A percentile compares a stretch with the other conserved stretches of the same genome.
These are phyloP conservation scores for Boletus speciosus DNA, from an alignment of 768 basidiomycete genomes.

Conservation along the genomic window DNA sequence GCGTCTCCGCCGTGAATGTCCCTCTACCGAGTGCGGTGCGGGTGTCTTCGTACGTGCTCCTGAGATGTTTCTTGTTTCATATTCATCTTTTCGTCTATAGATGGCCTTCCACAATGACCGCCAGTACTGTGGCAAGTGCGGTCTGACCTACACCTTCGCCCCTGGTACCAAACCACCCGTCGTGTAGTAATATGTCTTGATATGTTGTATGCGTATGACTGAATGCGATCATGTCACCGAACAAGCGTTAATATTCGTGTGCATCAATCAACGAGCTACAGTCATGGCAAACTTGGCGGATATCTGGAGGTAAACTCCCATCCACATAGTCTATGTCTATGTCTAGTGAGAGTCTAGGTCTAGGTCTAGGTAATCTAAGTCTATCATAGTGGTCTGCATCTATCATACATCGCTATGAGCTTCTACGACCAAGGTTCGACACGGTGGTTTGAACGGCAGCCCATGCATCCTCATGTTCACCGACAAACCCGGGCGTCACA, in stretches of 20 bases:
- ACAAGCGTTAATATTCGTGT: not conserved
- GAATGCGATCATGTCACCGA: conserved; percentile 3
- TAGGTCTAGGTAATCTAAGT: not conserved
- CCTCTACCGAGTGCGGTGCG: conserved; percentile 76
- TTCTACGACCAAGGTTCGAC: not conserved
- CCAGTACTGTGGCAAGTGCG: conserved; percentile 97
- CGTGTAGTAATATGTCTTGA: conserved; percentile 39
- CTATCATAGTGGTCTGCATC: conserved; percentile 1
- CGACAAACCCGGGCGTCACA: conserved; percentile 33
- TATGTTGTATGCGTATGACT: conserved; percentile 13
- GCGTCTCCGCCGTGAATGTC: conserved; percentile 97
- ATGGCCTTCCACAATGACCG: conserved; percentile 99
- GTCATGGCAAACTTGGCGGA: not conserved
- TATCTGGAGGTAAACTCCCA: not conserved
- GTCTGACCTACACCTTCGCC: conserved; percentile 81
- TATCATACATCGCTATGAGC: not conserved
- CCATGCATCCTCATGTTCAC: conserved; percentile 34
- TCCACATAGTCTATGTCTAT: not conserved
- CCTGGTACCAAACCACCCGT: conserved; percentile 77
- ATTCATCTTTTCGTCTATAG: conserved; percentile 37
- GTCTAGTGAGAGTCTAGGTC: not conserved
- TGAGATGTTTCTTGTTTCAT: not conserved
- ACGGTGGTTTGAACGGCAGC: conserved; percentile 9
- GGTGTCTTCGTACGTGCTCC: conserved; percentile 71
- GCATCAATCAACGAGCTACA: not conserved